A percentile compares a stretch with the other conserved stretches of the same genome.
Evolutionary conservation across 1,284 basidiomycete species (phyloP).

Genomic region (Laetiporus sulphureus): DNA sequence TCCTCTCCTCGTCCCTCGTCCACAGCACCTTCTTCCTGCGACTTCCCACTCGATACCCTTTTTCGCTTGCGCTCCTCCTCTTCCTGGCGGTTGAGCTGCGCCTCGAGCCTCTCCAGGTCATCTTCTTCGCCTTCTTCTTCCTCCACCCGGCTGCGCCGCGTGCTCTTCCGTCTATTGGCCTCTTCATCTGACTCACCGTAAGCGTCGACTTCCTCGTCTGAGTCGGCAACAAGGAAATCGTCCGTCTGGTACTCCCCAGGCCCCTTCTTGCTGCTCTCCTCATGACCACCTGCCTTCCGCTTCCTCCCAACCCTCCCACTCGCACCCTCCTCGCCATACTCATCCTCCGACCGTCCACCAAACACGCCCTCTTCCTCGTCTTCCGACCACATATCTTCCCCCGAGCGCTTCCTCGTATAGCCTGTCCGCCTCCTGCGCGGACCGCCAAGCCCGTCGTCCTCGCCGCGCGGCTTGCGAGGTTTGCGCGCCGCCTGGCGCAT

Average conservation of each 20-base stretch:
- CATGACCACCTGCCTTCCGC: constrained; percentile 28
- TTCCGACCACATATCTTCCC: constrained; percentile 37
- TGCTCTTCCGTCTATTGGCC: constrained; percentile 26
- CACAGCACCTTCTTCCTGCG: constrained; percentile 29
- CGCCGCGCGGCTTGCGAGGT: constrained; percentile 44
- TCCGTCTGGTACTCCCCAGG: constrained; percentile 71
- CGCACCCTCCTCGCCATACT: constrained; percentile 30
- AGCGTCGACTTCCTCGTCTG: constrained; percentile 52
- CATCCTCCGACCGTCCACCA: constrained; percentile 53
- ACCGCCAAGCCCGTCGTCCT: constrained; percentile 40
- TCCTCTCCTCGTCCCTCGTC: constrained; percentile 32
- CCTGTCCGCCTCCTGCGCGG: constrained; percentile 30
- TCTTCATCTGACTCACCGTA: constrained; percentile 31
- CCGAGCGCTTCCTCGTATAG: constrained; percentile 28
- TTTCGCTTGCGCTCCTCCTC: constrained; percentile 40
- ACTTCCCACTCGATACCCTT: constrained; percentile 21
- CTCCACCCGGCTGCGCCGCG: constrained; percentile 33
- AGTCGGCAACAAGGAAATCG: constrained; percentile 75
- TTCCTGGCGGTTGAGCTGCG: constrained; percentile 45
- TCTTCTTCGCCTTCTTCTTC: constrained; percentile 47
- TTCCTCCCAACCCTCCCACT: constrained; percentile 33
- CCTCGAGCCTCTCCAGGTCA: constrained; percentile 63
- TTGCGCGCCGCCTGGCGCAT: constrained; percentile 59
- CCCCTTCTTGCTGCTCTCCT: constrained; percentile 39
- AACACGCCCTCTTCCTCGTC: constrained; percentile 37